Conservation (phyloP, 306 rosid genomes). For the Herpetospermum pedunculosum region DNA sequence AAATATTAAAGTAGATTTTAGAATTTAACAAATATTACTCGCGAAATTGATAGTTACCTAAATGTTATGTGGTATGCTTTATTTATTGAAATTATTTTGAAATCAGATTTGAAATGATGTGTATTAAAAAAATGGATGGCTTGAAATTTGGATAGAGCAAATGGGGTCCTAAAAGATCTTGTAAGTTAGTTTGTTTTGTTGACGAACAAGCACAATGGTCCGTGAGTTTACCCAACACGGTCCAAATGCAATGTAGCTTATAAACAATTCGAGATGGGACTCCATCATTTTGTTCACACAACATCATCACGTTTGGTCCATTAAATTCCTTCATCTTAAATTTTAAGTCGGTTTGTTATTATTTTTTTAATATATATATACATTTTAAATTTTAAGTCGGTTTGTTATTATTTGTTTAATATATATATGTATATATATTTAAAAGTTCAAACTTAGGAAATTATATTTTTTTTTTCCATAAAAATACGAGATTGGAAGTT, state of each 20-base stretch:
- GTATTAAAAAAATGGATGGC: background rate
- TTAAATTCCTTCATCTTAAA: background rate
- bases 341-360: background rate
- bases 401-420: too few relatives aligned
- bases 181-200: background rate
- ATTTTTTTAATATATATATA: too few relatives aligned
- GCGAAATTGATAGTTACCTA: too few relatives aligned
- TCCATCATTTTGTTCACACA: background rate
- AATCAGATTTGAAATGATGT: background rate
- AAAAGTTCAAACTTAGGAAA: too few relatives aligned
- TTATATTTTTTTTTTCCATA: too few relatives aligned
- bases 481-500: too few relatives aligned
- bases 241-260: background rate
- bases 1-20: too few relatives aligned
- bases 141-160: background rate
- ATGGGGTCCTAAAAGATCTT: background rate
- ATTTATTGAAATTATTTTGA: background rate
- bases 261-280: background rate
- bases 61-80: too few relatives aligned
- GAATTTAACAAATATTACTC: too few relatives aligned
- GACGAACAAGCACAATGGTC: background rate
- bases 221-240: background rate
- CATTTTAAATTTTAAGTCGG: too few relatives aligned
- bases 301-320: background rate
- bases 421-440: too few relatives aligned